Base-by-base conservation (phyloP, 2,329 filamentous ascomycete genomes). In the Cordyceps cateniannulata region DNA sequence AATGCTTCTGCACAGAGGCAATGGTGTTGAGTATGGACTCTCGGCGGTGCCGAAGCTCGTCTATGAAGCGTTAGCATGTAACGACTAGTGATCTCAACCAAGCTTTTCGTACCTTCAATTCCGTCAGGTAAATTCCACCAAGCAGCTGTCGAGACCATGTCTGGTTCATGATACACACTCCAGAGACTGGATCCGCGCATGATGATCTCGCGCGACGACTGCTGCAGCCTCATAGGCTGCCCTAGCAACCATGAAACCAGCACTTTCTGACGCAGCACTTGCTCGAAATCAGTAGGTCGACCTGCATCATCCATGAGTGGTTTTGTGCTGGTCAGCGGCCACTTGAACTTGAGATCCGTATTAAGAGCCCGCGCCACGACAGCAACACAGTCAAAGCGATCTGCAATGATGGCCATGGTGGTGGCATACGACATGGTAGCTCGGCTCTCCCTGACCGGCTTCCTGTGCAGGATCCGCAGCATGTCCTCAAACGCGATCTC, bases 101-200 rank as follows among this genome's bases (percentile, higher is more conserved):
- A 42, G 0, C 0, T n/a, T 8, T 42, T 32, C 77, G 71, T 68
- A 85, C 85, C 75, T 76, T 93, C 89, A 22, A 93, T 71, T 1
- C 82, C 83, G 61, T 85, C 81, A 0, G 87, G 88, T 20, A 93
- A 72, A 68, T 88, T 83, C 87, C 88, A 91, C 89, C 89, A 92
- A 14, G 83, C 75, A 3, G 85, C 79, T 6, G 67, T 69, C 61
- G 65, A 60, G 9, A 65, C 59, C 1, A 64, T 18, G 14, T 65
- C 62, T 24, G 38, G 25, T 44, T 75, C 69, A 49, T 71, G 66
- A 49, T 76, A 77, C 0, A 73, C 68, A 45, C 73, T 76, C 86
- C 87, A 85, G 63, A 80, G 80, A 51, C 75, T 73, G 4, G 85
- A 90, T 20, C 88, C 88, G 63, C 82, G 81, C 63, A 87, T 73